These are phyloP conservation scores for Phoenix roebelenii DNA, from an alignment of 176 grass and related monocot species.

Conservation along the genomic window DNA sequence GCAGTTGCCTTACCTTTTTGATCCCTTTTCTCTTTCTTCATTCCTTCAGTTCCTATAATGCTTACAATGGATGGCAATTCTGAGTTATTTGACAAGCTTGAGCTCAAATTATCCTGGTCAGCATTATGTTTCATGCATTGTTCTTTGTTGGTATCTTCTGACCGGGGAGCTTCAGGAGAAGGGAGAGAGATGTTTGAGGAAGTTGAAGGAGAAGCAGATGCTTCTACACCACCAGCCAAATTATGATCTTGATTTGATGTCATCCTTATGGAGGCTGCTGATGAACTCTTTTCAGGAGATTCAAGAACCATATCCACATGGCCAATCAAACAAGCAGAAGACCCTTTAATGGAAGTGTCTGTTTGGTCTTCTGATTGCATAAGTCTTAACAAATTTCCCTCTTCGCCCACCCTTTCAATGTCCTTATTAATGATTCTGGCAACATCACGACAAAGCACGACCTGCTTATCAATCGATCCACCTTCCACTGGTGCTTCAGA, in stretches of 20 bases:
- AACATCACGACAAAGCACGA: constrained; percentile 16
- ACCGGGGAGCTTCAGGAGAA: constrained; percentile 17
- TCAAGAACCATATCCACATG: background rate
- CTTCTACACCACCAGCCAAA: constrained; percentile 19
- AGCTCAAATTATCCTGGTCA: background rate
- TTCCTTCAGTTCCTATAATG: constrained; percentile 26
- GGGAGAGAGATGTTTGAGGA: constrained; percentile 17
- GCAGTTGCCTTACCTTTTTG: constrained; percentile 20
- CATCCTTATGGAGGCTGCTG: constrained; percentile 38
- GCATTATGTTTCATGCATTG: background rate
- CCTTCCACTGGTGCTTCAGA: constrained; percentile 21
- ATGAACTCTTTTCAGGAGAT: constrained; percentile 18
- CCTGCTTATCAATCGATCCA: constrained; percentile 26
- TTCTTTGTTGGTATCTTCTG: constrained; percentile 11
- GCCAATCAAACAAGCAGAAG: constrained; percentile 5
- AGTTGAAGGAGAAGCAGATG: constrained; percentile 1
- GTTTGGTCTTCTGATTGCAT: background rate
- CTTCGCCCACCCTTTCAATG: background rate
- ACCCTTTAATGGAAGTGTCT: background rate
- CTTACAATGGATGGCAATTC: constrained; percentile 25
- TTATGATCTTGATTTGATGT: constrained; percentile 22
- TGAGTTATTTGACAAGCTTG: background rate
- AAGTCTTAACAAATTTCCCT: background rate
- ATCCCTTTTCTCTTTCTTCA: constrained; percentile 18
- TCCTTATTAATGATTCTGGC: background rate